Conservation (phyloP, 805 yeast species). For the Zygoascus ofunaensis region DNA sequence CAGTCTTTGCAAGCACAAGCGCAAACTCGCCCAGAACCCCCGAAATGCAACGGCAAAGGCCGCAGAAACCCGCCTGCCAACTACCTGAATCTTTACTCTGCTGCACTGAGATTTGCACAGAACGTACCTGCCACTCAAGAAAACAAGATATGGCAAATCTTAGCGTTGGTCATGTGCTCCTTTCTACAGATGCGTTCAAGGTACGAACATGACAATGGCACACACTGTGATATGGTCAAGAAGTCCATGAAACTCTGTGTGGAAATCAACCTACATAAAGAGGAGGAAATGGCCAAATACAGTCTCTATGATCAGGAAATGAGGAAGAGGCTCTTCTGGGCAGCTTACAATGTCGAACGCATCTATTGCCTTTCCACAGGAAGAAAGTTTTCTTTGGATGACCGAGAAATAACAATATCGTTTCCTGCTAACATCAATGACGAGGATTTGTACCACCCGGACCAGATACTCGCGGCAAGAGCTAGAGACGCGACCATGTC, state of each 20-base stretch:
- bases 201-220: constrained; percentile 45
- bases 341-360: constrained; percentile 52
- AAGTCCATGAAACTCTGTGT: constrained; percentile 43
- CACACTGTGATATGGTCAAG: constrained; percentile 42
- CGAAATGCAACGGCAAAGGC: neutral
- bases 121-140: constrained; percentile 32
- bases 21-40: neutral
- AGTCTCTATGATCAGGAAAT: constrained; percentile 26
- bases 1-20: neutral
- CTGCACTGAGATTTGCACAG: constrained; percentile 49
- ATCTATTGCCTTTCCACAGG: constrained; percentile 55
- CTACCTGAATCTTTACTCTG: constrained; percentile 40
- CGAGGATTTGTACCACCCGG: constrained; percentile 11
- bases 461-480: constrained; percentile 7
- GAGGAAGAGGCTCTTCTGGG: constrained; percentile 53
- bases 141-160: constrained; percentile 40
- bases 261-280: constrained; percentile 15
- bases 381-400: constrained; percentile 46
- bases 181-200: constrained; percentile 46
- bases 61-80: neutral
- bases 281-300: constrained; percentile 15
- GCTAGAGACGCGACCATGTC: neutral
- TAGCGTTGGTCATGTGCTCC: constrained; percentile 43
- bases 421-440: constrained; percentile 18
- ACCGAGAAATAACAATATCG: constrained; percentile 33